Percentiles rank a stretch among this genome's conserved stretches.
Evolutionary conservation across 805 yeast species (phyloP).

Genomic region (Starmera amethionina): DNA sequence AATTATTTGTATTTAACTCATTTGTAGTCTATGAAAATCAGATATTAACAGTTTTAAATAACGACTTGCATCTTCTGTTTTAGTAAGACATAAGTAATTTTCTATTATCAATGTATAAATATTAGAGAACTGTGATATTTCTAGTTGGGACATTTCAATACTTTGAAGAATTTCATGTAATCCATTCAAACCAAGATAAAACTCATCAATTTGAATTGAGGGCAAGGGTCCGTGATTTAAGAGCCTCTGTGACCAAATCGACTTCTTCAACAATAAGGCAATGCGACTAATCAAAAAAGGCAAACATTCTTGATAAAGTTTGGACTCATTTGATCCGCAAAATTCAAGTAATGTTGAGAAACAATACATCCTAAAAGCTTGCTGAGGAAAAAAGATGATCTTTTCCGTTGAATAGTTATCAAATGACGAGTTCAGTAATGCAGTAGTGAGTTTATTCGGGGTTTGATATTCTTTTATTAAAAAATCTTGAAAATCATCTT

Average conservation of each 20-base stretch:
- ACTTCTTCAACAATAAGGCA: constrained; percentile 52
- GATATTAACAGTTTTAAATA: neutral
- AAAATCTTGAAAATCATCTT: constrained; percentile 42
- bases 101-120: constrained; percentile 5
- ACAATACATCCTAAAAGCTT: constrained; percentile 43
- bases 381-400: constrained; percentile 32
- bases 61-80: neutral
- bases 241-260: constrained; percentile 51
- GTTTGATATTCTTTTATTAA: constrained; percentile 19
- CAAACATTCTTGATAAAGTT: constrained; percentile 16
- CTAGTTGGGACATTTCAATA: neutral
- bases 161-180: constrained; percentile 20
- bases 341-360: constrained; percentile 41
- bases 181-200: constrained; percentile 38
- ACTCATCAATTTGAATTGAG: constrained; percentile 52
- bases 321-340: constrained; percentile 7
- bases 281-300: constrained; percentile 48
- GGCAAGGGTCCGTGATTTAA: constrained; percentile 58
- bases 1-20: no score
- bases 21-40: neutral
- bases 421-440: constrained; percentile 31
- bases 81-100: neutral
- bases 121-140: neutral
- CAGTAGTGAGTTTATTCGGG: constrained; percentile 27
- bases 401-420: constrained; percentile 48